Evolutionary conservation across 176 grass and related monocot species (phyloP).

Genomic region (Alopecurus myosuroides): DNA sequence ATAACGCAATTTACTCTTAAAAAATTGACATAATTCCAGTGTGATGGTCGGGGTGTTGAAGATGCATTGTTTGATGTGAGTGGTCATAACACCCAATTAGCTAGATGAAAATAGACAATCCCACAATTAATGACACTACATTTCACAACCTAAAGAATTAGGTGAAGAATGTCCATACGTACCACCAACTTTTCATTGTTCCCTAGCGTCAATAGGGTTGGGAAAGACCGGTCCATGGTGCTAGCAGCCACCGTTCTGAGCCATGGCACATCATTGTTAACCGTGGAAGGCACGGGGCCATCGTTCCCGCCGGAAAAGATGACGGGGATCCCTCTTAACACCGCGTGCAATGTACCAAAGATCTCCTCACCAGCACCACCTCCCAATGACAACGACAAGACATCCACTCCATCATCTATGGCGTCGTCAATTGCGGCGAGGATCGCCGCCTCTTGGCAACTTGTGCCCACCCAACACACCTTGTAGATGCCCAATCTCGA

Average conservation of each 20-base stretch:
- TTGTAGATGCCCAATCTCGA: constrained; percentile 53
- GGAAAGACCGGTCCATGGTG: constrained; percentile 56
- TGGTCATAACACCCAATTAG: too few species aligned
- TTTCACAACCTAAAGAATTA: background rate
- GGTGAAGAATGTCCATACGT: background rate
- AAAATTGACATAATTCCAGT: too few species aligned
- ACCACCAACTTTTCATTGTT: constrained; percentile 46
- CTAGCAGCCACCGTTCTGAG: constrained; percentile 38
- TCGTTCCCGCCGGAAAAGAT: constrained; percentile 28
- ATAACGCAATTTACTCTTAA: too few species aligned
- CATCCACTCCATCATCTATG: constrained; percentile 61
- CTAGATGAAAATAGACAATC: too few species aligned
- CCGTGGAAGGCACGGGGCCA: constrained; percentile 1
- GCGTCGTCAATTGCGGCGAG: constrained; percentile 49
- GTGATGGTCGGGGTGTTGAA: too few species aligned
- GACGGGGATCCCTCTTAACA: constrained; percentile 42
- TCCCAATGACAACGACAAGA: constrained; percentile 50
- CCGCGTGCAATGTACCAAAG: constrained; percentile 41
- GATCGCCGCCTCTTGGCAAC: background rate
- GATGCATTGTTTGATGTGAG: too few species aligned
- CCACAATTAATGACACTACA: background rate
- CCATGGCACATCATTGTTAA: constrained; percentile 34
- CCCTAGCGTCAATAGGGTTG: constrained; percentile 29
- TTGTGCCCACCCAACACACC: background rate
- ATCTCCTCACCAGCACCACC: background rate